These are phyloP conservation scores for Naganishia kalamii DNA, from an alignment of 768 basidiomycete species.

Conservation along the genomic window DNA sequence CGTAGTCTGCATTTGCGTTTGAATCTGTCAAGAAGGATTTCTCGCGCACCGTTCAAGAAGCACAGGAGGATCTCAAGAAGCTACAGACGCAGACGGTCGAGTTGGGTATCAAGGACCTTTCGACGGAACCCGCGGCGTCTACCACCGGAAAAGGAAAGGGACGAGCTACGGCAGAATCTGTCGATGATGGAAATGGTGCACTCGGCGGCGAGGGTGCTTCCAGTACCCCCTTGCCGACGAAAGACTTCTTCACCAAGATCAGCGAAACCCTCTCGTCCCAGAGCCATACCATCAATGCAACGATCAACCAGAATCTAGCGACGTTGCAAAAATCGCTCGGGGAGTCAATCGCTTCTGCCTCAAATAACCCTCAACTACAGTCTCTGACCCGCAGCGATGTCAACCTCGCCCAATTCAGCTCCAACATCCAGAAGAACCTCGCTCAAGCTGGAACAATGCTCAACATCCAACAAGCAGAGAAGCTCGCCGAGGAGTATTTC, in stretches of 20 bases:
- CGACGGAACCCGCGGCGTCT: background rate
- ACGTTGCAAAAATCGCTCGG: constrained; percentile 30
- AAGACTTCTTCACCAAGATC: constrained; percentile 23
- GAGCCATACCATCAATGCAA: constrained; percentile 30
- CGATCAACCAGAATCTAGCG: constrained; percentile 31
- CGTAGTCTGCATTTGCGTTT: constrained; percentile 36
- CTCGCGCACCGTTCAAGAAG: constrained; percentile 41
- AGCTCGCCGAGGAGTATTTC: constrained; percentile 70
- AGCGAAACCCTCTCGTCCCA: constrained; percentile 32
- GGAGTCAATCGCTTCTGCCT: constrained; percentile 26
- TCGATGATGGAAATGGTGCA: background rate
- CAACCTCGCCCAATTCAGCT: constrained; percentile 58
- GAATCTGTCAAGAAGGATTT: constrained; percentile 38
- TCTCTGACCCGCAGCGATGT: constrained; percentile 48
- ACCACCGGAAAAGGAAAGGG: constrained; percentile 37
- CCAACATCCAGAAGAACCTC: constrained; percentile 66
- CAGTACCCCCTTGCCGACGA: constrained; percentile 15
- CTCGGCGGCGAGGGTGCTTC: background rate
- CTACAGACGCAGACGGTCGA: constrained; percentile 40
- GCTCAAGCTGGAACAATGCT: constrained; percentile 31
- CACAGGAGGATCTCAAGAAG: constrained; percentile 41
- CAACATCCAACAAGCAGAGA: constrained; percentile 54
- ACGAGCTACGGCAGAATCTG: constrained; percentile 24
- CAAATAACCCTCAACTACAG: constrained; percentile 25
- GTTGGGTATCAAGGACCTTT: constrained; percentile 34